These are phyloP conservation scores for Hondaea fermentalgiana DNA, from an alignment of 108 stramenopile species.

Conservation along the genomic window DNA sequence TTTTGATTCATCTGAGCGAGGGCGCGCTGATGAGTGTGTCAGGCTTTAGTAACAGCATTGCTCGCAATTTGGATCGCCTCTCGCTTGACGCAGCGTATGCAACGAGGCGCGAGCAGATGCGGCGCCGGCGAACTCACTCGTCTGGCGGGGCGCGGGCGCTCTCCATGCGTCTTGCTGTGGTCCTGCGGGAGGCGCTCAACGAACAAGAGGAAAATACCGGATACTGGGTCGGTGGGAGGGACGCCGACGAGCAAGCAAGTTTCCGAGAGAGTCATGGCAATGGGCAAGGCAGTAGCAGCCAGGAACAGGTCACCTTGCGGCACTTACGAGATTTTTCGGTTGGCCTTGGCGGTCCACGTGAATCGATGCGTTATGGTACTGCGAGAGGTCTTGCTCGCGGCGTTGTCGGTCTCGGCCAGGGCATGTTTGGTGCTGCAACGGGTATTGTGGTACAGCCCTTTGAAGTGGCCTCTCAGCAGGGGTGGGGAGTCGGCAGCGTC, in stretches of 20 bases:
- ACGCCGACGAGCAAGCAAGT: neutral
- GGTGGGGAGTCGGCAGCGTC: constrained; percentile 10
- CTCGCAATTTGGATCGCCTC: neutral
- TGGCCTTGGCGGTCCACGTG: neutral
- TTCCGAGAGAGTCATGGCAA: neutral
- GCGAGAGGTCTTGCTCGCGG: neutral
- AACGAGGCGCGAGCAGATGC: neutral
- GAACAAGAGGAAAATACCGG: neutral
- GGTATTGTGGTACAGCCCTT: neutral
- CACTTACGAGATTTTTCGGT: neutral
- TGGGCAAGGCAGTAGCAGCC: neutral
- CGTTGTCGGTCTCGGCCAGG: neutral
- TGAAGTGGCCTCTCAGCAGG: neutral
- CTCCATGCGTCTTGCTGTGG: neutral
- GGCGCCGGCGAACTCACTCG: neutral
- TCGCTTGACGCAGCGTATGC: neutral
- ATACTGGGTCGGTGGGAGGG: neutral
- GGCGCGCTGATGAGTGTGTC: neutral
- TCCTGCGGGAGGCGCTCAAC: neutral
- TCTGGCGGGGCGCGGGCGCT: neutral
- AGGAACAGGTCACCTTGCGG: too few relatives aligned
- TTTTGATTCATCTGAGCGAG: neutral
- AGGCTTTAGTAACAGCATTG: neutral
- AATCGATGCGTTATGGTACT: neutral
- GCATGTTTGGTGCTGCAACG: neutral